Evolutionary conservation across 768 basidiomycete genomes (phyloP), one percentile per base, ranked within the genome.

Genomic region (Gloeopeniophorella convolvens): DNA sequence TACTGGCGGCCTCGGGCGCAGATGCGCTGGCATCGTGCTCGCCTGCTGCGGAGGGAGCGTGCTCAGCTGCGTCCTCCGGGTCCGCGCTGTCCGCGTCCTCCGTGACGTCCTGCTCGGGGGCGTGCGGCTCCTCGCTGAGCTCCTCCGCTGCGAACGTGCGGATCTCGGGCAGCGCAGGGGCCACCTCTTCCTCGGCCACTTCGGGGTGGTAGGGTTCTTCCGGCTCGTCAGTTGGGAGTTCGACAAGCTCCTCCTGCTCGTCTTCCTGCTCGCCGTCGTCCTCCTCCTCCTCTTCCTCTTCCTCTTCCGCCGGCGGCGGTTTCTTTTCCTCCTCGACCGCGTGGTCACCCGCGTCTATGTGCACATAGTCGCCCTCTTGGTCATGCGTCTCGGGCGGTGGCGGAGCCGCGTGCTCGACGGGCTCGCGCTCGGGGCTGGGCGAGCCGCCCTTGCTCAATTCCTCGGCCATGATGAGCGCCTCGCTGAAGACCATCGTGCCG

Each of bases 401-500:
- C 5, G 30, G 5, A 13, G 50, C 5, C 13, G 37, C 26, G 1
- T 43, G 42, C 11, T 8, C 24, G 16, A 18, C 32, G 4, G 52
- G 18, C 3, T 28, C 52, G 24, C 46, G 47, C 36, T 54, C 52
- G 28, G 52, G 46, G n/a, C 46, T 48, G 8, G 51, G 46, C 18
- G 51, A 53, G 24, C n/a, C 61, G 30, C 51, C 45, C 45, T 60
- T 63, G 37, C 68, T 62, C 10, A 72, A 49, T 47, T 75, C 74
- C 41, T 74, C 74, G 9, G 62, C 63, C 41, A 72, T 52, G 43
- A 43, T 67, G 32, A 57, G 67, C 0, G 61, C 69, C 51, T 77
- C 74, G 59, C 75, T 78, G 56, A 79, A 75, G 18, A 87, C 76
- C 85, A 88, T 87, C 2, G 85, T 88, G 56, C 85, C 84, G 8